Evolutionary conservation across 78 protist species (phyloP), one percentile per base, ranked within the genome.

Genomic region (Mastigamoeba balamuthi): DNA sequence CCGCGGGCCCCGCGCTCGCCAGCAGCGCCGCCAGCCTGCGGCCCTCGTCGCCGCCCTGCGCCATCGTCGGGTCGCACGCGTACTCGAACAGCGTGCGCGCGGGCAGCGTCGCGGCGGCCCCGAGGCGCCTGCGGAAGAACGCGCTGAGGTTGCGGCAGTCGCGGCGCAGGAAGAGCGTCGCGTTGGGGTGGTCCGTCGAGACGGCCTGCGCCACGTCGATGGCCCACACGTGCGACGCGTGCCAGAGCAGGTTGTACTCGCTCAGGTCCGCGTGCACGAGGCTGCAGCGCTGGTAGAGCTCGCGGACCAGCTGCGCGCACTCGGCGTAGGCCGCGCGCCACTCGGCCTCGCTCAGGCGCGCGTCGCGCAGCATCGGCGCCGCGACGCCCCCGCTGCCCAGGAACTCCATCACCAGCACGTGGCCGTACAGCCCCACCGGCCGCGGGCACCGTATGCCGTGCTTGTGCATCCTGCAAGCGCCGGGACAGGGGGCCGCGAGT

Each of bases 191-290:
- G 40, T 92, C 95, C 39, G 74, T 88, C 36, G 90, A 95, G 33
- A 95, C 98, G 0, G 94, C 52, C 43, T 95, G 98, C 3, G 93
- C 82, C 25, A 90, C 93, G 40, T 93, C 94, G 38, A 93, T 91
- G 73, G 90, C 38, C 72, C 69, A 75, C 38, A 84, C 23, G 4
- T 6, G 6, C 2, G 69, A 33, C 74, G 83, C 64, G 44, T 36
- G 25, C 30, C 75, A 78, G 64, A 96, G 77, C 10, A 96, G 10
- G 69, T 94, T 94, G 88, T 87, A 94, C 72, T 95, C 98, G 43
- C 76, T 29, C 27, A 95, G 64, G 70, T 97, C 99, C 0, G 85
- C 99, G 40, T 97, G 99, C 64, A 97, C 98, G 5, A 97, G 84
- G n/a, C 17, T 4, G 77, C 95, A 86, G 4, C 0, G 40, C 17